Conservation (phyloP, 495 filamentous ascomycete genomes). For the Cryomyces minteri region DNA sequence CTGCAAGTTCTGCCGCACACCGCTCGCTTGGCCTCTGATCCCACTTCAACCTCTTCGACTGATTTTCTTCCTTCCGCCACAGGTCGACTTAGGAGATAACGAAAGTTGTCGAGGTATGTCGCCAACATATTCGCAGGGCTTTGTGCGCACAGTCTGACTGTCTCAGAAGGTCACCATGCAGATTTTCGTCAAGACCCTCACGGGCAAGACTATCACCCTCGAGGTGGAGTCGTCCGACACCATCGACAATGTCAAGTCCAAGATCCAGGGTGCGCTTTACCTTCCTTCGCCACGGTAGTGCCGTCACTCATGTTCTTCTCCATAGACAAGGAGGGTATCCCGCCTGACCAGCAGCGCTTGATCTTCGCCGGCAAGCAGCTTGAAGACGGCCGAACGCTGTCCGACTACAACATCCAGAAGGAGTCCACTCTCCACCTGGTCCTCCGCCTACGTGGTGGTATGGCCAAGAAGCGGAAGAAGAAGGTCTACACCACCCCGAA, state of each 20-base stretch:
- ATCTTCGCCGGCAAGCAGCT: slow-evolving; percentile 99
- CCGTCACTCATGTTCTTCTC: background rate
- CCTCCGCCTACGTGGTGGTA: slow-evolving; percentile 88
- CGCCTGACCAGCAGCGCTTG: slow-evolving; percentile 98
- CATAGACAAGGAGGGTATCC: slow-evolving; percentile 97
- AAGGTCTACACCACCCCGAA: slow-evolving; percentile 99
- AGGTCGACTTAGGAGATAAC: slow-evolving; percentile 12
- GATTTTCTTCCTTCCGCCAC: background rate
- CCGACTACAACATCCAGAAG: slow-evolving; percentile 99
- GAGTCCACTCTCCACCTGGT: slow-evolving; percentile 98
- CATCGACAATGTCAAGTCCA: slow-evolving; percentile 99
- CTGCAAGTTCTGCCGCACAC: background rate
- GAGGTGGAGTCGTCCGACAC: slow-evolving; percentile 99
- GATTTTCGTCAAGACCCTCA: slow-evolving; percentile 99
- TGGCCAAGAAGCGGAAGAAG: slow-evolving; percentile 99
- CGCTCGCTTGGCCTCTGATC: background rate
- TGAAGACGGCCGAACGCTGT: slow-evolving; percentile 96
- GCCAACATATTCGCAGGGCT: too few species aligned
- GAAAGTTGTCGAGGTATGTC: too few species aligned
- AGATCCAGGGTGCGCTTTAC: slow-evolving; percentile 45
- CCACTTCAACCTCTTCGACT: background rate
- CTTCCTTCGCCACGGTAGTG: background rate
- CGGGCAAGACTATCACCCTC: slow-evolving; percentile 99
- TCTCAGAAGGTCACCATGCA: slow-evolving; percentile 56
- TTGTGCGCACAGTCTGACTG: background rate